phyloP scores from a whole-genome alignment of 2,329 filamentous ascomycete species.

The Alternaria rosae region DNA sequence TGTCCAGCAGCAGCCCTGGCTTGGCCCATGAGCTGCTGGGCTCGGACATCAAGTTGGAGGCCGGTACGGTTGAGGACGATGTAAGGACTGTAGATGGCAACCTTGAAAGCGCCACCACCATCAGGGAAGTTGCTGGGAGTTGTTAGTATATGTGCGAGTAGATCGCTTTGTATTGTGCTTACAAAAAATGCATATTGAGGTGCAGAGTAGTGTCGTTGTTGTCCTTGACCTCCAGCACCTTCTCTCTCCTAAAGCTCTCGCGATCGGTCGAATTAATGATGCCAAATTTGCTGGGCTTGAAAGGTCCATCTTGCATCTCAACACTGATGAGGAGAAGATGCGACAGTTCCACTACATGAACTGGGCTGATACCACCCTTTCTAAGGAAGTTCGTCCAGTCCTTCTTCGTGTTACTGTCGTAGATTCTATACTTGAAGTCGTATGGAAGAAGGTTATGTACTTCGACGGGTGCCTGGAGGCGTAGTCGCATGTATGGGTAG shows the following conservation, averaged over 20 bases:
- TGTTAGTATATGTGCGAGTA: conserved; percentile 17
- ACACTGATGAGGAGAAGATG: conserved; percentile 91
- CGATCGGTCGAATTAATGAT: conserved; percentile 92
- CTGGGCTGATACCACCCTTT: conserved; percentile 94
- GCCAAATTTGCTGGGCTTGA: conserved; percentile 93
- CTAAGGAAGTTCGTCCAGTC: conserved; percentile 99
- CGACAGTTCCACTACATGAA: conserved; percentile 95
- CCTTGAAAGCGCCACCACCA: conserved; percentile 93
- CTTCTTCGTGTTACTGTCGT: conserved; percentile 97
- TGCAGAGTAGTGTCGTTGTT: conserved; percentile 79
- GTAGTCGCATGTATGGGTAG: conserved; percentile 94
- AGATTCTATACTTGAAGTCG: conserved; percentile 99
- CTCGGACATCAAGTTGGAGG: conserved; percentile 83
- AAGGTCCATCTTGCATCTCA: conserved; percentile 95
- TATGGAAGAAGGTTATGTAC: conserved; percentile 94
- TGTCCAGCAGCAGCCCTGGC: conserved; percentile 86
- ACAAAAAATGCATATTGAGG: conserved; percentile 88
- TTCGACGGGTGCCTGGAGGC: conserved; percentile 89
- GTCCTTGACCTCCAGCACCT: conserved; percentile 81
- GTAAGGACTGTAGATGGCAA: conserved; percentile 94
- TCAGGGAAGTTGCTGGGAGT: conserved; percentile 73
- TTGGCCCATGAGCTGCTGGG: conserved; percentile 86
- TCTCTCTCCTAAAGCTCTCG: conserved; percentile 88
- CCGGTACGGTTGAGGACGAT: conserved; percentile 96
- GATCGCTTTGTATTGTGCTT: conserved; percentile 35